Conservation (phyloP, 1,139 yeast species). For the Scheffersomyces quercinus region DNA sequence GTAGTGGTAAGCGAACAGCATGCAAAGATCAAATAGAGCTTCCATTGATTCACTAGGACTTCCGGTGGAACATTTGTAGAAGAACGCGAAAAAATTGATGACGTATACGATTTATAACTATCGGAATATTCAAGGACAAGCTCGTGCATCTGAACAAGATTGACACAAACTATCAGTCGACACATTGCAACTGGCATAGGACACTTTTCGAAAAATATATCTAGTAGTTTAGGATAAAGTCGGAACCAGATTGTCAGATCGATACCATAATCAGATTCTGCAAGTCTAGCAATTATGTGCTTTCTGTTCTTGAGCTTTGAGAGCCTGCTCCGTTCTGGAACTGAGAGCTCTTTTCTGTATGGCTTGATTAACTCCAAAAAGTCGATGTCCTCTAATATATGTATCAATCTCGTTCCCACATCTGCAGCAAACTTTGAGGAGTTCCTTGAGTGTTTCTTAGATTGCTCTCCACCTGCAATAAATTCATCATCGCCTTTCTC, state of each 20-base stretch:
- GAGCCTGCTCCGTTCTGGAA: constrained; percentile 77
- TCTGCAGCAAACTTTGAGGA: constrained; percentile 79
- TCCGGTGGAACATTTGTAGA: constrained; percentile 55
- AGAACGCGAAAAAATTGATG: constrained; percentile 38
- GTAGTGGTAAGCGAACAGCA: constrained; percentile 91
- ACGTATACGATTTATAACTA: constrained; percentile 42
- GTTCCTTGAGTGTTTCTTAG: constrained; percentile 51
- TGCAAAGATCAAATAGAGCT: constrained; percentile 83
- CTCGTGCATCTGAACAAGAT: constrained; percentile 89
- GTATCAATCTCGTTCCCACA: constrained; percentile 75
- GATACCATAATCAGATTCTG: constrained; percentile 91
- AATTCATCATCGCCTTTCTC: constrained; percentile 21
- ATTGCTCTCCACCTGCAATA: constrained; percentile 3
- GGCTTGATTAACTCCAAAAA: constrained; percentile 64
- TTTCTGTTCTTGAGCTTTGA: constrained; percentile 62
- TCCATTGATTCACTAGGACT: constrained; percentile 82
- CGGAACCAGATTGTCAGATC: constrained; percentile 96
- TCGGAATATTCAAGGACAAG: constrained; percentile 66
- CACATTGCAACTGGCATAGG: constrained; percentile 95
- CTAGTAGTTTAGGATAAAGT: constrained; percentile 74
- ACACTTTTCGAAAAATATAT: constrained; percentile 72
- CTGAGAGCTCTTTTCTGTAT: constrained; percentile 64
- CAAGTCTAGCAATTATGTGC: constrained; percentile 68
- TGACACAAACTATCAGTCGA: constrained; percentile 86
- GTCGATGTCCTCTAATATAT: constrained; percentile 71